A percentile compares a stretch with the other conserved stretches of the same genome.
Conservation (phyloP, 1,139 yeast genomes). For the Saccharomyces hybrid region DNA sequence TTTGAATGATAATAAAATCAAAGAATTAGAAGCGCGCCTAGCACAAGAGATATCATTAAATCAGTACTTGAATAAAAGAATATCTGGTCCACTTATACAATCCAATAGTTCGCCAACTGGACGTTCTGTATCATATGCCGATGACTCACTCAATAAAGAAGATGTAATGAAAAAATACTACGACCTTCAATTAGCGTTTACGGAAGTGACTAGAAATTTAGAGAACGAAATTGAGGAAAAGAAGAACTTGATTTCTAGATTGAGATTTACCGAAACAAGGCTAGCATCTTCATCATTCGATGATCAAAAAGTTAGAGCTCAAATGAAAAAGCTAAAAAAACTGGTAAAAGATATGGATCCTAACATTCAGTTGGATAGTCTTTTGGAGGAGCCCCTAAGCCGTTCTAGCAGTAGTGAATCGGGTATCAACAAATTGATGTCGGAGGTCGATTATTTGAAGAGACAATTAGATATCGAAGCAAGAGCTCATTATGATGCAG, state of each 20-base stretch:
- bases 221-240: slow-evolving; percentile 51
- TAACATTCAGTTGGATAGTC: slow-evolving; percentile 20
- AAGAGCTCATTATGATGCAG: slow-evolving; percentile 31
- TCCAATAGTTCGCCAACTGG: slow-evolving; percentile 8
- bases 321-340: slow-evolving; percentile 33
- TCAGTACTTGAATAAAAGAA: slow-evolving; percentile 22
- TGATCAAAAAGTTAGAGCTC: slow-evolving; percentile 40
- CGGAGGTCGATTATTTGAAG: slow-evolving; percentile 36
- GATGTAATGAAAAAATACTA: slow-evolving; percentile 42
- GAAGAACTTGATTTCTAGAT: slow-evolving; percentile 47
- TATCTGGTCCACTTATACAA: slow-evolving; percentile 3
- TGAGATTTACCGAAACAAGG: slow-evolving; percentile 49
- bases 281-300: slow-evolving; percentile 48
- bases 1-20: slow-evolving; percentile 12
- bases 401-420: slow-evolving; percentile 23
- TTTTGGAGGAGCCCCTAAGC: slow-evolving; percentile 22
- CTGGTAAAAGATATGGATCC: slow-evolving; percentile 20
- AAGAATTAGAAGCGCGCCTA: slow-evolving; percentile 26
- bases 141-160: slow-evolving; percentile 10
- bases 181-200: slow-evolving; percentile 43
- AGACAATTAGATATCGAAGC: slow-evolving; percentile 33
- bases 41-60: slow-evolving; percentile 26
- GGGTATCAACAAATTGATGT: slow-evolving; percentile 31
- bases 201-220: slow-evolving; percentile 45
- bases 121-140: slow-evolving; percentile 1